Conservation (phyloP, 2,329 filamentous ascomycete genomes). For the Aspergillus fumigatus region DNA sequence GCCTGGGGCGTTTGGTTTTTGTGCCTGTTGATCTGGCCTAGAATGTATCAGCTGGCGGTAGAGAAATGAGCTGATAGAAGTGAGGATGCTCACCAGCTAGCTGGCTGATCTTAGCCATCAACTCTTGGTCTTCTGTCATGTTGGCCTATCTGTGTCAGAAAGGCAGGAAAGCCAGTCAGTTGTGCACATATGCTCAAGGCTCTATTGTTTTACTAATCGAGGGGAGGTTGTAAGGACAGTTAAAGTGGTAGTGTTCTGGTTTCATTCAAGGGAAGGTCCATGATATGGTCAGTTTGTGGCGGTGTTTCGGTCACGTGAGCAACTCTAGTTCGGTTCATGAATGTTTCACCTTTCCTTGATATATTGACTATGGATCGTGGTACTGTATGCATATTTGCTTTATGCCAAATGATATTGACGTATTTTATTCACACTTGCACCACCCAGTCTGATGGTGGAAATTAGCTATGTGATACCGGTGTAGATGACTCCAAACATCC, state of each 20-base stretch:
- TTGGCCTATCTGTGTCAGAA: constrained; percentile 17
- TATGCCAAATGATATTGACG: neutral
- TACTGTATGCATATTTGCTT: neutral
- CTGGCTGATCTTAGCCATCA: constrained; percentile 53
- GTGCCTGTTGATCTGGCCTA: constrained; percentile 76
- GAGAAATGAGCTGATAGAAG: constrained; percentile 40
- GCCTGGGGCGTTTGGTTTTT: constrained; percentile 53
- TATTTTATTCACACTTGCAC: neutral
- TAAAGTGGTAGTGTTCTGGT: neutral
- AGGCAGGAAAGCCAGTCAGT: constrained; percentile 4
- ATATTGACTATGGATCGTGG: neutral
- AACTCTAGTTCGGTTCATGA: neutral
- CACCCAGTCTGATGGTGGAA: neutral
- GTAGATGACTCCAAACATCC: constrained; percentile 8
- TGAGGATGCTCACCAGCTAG: constrained; percentile 47
- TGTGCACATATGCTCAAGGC: neutral
- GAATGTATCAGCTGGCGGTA: constrained; percentile 9
- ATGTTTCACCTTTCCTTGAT: neutral
- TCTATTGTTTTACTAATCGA: neutral
- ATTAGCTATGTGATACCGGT: neutral
- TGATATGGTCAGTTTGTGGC: neutral
- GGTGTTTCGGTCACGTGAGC: neutral
- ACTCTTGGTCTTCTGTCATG: constrained; percentile 53
- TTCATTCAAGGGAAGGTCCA: neutral
- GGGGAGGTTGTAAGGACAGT: neutral